Evolutionary conservation across 2,329 filamentous ascomycete genomes (phyloP), one percentile per base, ranked within the genome.

Genomic region (Penicillium vulpinum): DNA sequence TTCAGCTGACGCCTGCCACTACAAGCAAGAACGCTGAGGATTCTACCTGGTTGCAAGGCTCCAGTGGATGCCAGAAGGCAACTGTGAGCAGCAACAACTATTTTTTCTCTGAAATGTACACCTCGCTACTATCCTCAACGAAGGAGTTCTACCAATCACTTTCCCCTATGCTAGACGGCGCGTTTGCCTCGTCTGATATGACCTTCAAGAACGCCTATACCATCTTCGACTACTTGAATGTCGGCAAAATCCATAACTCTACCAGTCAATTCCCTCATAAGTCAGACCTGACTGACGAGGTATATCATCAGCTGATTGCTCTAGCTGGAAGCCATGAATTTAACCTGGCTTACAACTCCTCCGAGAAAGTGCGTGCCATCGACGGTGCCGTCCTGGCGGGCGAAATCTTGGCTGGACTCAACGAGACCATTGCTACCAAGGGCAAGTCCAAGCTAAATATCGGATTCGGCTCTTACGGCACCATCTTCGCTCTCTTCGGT

Each of bases 301-400:
- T 83, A 26, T 78, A 91, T 54, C 71, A 78, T 65, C 84, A 89
- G 70, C 83, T 94, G 55, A 82, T 83, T 65, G 82, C 83, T n/a
- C 85, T 94, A 31, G 92, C 92, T 64, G 86, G 92, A 71, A 78
- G 80, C 57, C 90, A 94, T 73, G 89, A 97, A 74, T 96, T 84
- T 80, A 88, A 87, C 68, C 85, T 94, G 15, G 90, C 90, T 51
- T 95, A 88, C 83, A 93, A 95, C 77, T 75, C 78, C 65, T 73
- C 75, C 2, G 76, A 78, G 39, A 64, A 73, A n/a, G 72, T 78
- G 52, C 77, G 78, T 24, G 77, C 78, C 16, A 79, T 80, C 8
- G 80, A 82, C 47, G 84, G 85, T 36, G 85, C 86, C 2, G 83
- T 85, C 51, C 77, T 97, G 16, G 84, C 83, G 9, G 83, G 95